phyloP scores from a whole-genome alignment of 176 grass and related monocot species.

The Leersia perrieri region DNA sequence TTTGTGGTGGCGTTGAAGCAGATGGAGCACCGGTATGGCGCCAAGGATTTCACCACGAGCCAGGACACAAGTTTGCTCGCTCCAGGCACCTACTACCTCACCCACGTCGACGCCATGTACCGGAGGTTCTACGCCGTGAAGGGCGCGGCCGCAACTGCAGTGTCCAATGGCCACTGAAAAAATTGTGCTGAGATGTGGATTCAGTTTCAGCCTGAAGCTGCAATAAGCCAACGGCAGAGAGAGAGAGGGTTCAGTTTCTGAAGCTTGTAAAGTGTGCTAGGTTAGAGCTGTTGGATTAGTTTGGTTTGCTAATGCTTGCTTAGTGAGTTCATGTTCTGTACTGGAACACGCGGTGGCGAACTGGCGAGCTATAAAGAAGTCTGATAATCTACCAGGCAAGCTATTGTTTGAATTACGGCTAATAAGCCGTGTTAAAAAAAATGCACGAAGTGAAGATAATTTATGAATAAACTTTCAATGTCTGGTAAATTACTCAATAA shows the following conservation, averaged over 20 bases:
- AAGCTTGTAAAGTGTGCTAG: conserved; percentile 36
- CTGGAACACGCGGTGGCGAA: background rate
- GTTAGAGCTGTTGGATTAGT: conserved; percentile 25
- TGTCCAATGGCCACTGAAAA: conserved; percentile 44
- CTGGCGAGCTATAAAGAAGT: conserved; percentile 24
- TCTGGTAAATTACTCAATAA: too few relatives aligned
- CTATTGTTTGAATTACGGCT: too few relatives aligned
- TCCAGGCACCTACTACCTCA: conserved; percentile 80
- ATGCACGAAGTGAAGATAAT: too few relatives aligned
- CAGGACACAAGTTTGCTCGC: conserved; percentile 66
- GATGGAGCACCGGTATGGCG: conserved; percentile 91
- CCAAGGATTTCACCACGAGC: conserved; percentile 81
- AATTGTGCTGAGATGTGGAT: background rate
- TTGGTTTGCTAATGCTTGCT: background rate
- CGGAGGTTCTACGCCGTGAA: conserved; percentile 76
- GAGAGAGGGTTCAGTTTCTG: background rate
- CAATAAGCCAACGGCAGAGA: background rate
- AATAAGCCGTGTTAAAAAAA: too few relatives aligned
- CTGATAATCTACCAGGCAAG: conserved; percentile 37
- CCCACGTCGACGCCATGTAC: conserved; percentile 79
- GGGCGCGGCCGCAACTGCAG: conserved; percentile 5
- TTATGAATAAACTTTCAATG: too few relatives aligned
- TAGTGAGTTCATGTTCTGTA: background rate
- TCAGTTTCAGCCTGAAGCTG: background rate
- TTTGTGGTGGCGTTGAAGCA: conserved; percentile 76